Evolutionary conservation across 305 asterid genomes (phyloP).

Genomic region (Andrographis paniculata): DNA sequence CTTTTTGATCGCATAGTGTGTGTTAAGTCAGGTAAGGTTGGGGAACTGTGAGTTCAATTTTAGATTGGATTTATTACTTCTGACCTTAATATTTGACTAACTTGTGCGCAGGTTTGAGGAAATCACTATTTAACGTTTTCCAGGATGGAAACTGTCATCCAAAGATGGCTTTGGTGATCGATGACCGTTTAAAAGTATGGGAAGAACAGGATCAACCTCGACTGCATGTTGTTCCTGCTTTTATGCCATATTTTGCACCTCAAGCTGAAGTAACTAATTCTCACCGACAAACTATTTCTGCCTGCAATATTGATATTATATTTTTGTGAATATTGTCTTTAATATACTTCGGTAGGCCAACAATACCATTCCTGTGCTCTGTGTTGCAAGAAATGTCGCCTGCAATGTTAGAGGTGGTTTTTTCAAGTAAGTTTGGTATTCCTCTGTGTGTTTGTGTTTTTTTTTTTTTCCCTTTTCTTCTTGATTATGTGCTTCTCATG

Average conservation of each 20-base stretch:
- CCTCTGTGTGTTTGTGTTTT: not conserved
- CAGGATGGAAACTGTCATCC: constrained; percentile 91
- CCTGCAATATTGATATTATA: not conserved
- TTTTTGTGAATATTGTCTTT: constrained; percentile 16
- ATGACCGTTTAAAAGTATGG: constrained; percentile 97
- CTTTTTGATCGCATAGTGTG: constrained; percentile 83
- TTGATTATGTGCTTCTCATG: constrained; percentile 14
- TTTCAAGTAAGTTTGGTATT: constrained; percentile 70
- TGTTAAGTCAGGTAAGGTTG: constrained; percentile 78
- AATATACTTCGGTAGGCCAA: constrained; percentile 44
- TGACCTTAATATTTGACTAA: constrained; percentile 5
- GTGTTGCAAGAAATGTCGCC: constrained; percentile 96
- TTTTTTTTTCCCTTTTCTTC: too few species aligned
- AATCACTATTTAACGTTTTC: constrained; percentile 82
- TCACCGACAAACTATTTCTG: constrained; percentile 7
- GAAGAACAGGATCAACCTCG: constrained; percentile 96
- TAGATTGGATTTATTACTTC: not conserved
- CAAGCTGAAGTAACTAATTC: constrained; percentile 75
- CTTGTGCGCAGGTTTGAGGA: constrained; percentile 50
- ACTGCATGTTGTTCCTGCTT: constrained; percentile 97
- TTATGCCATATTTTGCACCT: constrained; percentile 96
- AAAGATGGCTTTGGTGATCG: constrained; percentile 94
- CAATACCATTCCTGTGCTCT: constrained; percentile 79
- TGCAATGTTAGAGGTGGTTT: constrained; percentile 97
- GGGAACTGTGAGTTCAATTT: not conserved